phyloP scores from a whole-genome alignment of 2,329 filamentous ascomycete genomes.

The Pseudogymnoascus sp. region DNA sequence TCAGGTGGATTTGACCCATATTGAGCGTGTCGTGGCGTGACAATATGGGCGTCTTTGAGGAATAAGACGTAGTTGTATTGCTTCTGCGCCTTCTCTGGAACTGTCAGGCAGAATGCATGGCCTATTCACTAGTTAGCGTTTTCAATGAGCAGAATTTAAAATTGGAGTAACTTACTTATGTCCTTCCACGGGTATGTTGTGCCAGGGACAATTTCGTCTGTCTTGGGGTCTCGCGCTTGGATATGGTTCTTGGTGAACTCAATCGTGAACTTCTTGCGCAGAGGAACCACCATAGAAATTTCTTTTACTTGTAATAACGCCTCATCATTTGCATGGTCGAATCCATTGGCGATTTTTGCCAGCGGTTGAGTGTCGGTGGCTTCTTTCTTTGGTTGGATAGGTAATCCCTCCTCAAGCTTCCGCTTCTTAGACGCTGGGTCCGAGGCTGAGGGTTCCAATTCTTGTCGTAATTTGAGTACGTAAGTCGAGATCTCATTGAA shows the following conservation, averaged over 20 bases:
- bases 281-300: conserved; percentile 59
- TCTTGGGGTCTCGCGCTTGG: conserved; percentile 48
- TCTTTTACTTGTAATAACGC: conserved; percentile 56
- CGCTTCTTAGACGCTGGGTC: conserved; percentile 28
- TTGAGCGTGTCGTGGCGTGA: conserved; percentile 41
- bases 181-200: conserved; percentile 55
- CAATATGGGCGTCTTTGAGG: conserved; percentile 44
- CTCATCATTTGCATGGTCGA: conserved; percentile 41
- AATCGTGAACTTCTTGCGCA: conserved; percentile 61
- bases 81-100: conserved; percentile 58
- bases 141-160: neutral
- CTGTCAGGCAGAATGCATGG: conserved; percentile 55
- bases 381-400: conserved; percentile 13
- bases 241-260: conserved; percentile 54
- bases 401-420: conserved; percentile 24
- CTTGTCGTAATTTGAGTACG: conserved; percentile 17
- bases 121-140: conserved; percentile 34
- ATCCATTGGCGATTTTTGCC: conserved; percentile 18
- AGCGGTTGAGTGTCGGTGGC: conserved; percentile 16
- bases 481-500: conserved; percentile 30
- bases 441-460: conserved; percentile 14
- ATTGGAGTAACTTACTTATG: conserved; percentile 43
- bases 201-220: conserved; percentile 44
- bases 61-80: conserved; percentile 62
- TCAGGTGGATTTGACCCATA: conserved; percentile 37